A percentile compares a stretch with the other conserved stretches of the same genome.
phyloP scores from a whole-genome alignment of 768 basidiomycete species.

The Boletus sp. region DNA sequence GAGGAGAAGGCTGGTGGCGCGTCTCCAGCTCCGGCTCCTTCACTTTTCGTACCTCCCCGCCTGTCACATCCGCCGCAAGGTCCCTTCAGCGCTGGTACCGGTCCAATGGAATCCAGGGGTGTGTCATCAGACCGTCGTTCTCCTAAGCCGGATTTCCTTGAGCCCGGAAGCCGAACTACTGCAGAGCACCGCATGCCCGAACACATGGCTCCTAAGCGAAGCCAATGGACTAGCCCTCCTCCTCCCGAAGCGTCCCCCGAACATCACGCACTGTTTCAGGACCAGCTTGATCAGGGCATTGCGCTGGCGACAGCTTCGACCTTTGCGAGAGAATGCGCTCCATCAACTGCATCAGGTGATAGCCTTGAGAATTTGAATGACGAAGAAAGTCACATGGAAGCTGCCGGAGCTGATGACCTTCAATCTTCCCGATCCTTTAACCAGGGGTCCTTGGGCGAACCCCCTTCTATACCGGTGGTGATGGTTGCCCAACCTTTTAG shows the following conservation, averaged over 20 bases:
- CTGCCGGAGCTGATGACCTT: conserved; percentile 64
- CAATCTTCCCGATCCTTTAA: conserved; percentile 66
- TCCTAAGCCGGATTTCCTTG: conserved; percentile 47
- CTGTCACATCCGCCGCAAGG: conserved; percentile 59
- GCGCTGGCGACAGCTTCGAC: conserved; percentile 66
- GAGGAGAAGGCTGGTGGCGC: conserved; percentile 71
- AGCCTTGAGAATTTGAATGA: conserved; percentile 62
- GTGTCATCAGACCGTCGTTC: conserved; percentile 46
- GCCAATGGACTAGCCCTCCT: conserved; percentile 84
- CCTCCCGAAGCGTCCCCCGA: conserved; percentile 69
- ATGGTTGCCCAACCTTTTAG: conserved; percentile 6
- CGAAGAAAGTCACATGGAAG: conserved; percentile 57
- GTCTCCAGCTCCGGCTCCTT: conserved; percentile 38
- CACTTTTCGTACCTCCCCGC: conserved; percentile 44
- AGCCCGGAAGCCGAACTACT: conserved; percentile 36
- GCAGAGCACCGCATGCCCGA: conserved; percentile 44
- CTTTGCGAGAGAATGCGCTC: conserved; percentile 53
- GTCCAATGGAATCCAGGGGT: conserved; percentile 50
- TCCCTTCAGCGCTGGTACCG: conserved; percentile 65
- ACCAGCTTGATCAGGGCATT: conserved; percentile 60
- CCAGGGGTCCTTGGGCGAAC: conserved; percentile 39
- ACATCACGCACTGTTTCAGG: conserved; percentile 66
- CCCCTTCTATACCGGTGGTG: conserved; percentile 11
- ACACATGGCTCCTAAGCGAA: conserved; percentile 78
- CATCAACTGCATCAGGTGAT: conserved; percentile 53